Evolutionary conservation across 371 early-diverging fungal genomes (phyloP).

Genomic region (Mucor sp.): DNA sequence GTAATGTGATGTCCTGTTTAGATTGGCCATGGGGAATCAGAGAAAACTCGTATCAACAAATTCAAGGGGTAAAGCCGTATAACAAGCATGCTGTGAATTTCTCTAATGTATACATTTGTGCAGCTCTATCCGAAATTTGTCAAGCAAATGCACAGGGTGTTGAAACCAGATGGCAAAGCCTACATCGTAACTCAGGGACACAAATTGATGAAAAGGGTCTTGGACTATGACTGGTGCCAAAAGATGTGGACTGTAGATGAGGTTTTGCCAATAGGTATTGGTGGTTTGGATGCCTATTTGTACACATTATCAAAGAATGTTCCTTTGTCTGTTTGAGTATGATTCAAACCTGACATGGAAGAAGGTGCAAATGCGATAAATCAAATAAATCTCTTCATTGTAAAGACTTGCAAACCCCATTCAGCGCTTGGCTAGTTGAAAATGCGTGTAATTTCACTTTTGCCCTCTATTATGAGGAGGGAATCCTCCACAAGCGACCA

Average conservation of each 20-base stretch:
- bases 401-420: no score
- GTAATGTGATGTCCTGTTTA: conserved; percentile 4
- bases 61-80: conserved; percentile 33
- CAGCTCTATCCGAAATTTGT: conserved; percentile 51
- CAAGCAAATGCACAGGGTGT: conserved; percentile 33
- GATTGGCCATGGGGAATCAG: conserved; percentile 55
- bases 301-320: conserved; percentile 31
- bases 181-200: conserved; percentile 49
- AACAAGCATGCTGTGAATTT: neutral
- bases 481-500: no score
- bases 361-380: no score
- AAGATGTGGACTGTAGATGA: conserved; percentile 32
- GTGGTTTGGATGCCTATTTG: conserved; percentile 41
- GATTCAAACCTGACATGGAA: no score
- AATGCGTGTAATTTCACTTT: no score
- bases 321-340: neutral
- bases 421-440: no score
- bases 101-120: neutral
- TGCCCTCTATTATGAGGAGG: no score
- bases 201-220: conserved; percentile 40
- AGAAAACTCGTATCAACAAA: conserved; percentile 36
- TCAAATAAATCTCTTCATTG: no score
- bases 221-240: conserved; percentile 41
- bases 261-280: conserved; percentile 36
- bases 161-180: conserved; percentile 37